These are phyloP conservation scores for Megacollybia marginata DNA, from an alignment of 768 basidiomycete genomes.

Conservation along the genomic window DNA sequence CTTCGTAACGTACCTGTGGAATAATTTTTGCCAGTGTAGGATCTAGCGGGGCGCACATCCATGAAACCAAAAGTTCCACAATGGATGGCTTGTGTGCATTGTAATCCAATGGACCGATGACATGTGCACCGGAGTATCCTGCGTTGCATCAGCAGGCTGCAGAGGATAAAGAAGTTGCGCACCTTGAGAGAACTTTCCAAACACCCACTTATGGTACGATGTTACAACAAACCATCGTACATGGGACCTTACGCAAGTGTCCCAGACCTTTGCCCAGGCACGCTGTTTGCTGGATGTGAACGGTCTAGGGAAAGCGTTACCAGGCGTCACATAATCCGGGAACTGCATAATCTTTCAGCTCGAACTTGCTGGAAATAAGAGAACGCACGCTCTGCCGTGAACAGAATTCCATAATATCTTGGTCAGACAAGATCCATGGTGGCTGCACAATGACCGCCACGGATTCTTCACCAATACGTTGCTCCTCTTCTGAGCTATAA, in stretches of 20 bases:
- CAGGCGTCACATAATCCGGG: no score
- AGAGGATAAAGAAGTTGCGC: not conserved
- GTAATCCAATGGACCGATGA: slow-evolving; percentile 21
- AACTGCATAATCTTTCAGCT: no score
- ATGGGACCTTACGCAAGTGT: slow-evolving; percentile 23
- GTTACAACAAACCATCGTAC: slow-evolving; percentile 25
- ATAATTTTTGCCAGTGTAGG: not conserved
- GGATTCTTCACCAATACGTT: slow-evolving; percentile 20
- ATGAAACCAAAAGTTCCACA: slow-evolving; percentile 21
- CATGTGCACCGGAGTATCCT: slow-evolving; percentile 26
- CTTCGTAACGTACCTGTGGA: not conserved
- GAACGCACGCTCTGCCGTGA: slow-evolving; percentile 20
- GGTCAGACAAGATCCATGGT: slow-evolving; percentile 24
- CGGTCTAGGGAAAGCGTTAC: slow-evolving; percentile 1
- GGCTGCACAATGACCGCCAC: slow-evolving; percentile 27
- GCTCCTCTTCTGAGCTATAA: not conserved
- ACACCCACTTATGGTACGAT: slow-evolving; percentile 26
- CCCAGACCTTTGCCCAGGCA: slow-evolving; percentile 31
- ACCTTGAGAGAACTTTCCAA: slow-evolving; percentile 27
- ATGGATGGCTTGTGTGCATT: slow-evolving; percentile 20
- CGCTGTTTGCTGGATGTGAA: slow-evolving; percentile 25
- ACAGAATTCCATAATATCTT: slow-evolving; percentile 26
- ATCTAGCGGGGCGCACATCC: slow-evolving; percentile 24
- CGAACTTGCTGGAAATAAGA: not conserved
- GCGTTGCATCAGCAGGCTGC: not conserved